phyloP scores from a whole-genome alignment of 768 basidiomycete species.

The Fibroporia radiculosa region DNA sequence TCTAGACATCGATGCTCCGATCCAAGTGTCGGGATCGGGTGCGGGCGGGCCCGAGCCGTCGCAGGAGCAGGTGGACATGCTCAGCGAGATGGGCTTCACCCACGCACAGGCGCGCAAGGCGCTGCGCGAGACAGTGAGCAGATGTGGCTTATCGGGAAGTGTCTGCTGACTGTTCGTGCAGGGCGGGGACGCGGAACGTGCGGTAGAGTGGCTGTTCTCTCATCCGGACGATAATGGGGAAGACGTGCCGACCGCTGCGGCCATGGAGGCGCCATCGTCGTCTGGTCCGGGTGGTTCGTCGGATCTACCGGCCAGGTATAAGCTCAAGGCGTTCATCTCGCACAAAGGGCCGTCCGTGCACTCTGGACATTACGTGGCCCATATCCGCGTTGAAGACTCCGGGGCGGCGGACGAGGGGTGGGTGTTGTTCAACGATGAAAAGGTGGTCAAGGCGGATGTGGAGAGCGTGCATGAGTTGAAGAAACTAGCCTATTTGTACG shows the following conservation, averaged over 20 bases:
- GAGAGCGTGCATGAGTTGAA: slow-evolving; percentile 79
- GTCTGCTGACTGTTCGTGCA: slow-evolving; percentile 21
- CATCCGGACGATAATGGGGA: slow-evolving; percentile 86
- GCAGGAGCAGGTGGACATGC: slow-evolving; percentile 60
- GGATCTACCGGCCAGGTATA: slow-evolving; percentile 65
- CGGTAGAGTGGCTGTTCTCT: slow-evolving; percentile 93
- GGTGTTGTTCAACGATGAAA: slow-evolving; percentile 96
- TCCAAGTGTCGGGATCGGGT: slow-evolving; percentile 29
- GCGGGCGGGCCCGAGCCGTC: slow-evolving; percentile 45
- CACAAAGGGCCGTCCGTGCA: slow-evolving; percentile 96
- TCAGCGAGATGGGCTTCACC: slow-evolving; percentile 93
- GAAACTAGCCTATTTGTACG: slow-evolving; percentile 85
- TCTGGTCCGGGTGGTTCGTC: slow-evolving; percentile 41
- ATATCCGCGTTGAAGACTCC: slow-evolving; percentile 41
- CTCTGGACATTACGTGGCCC: slow-evolving; percentile 90
- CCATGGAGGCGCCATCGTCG: slow-evolving; percentile 16
- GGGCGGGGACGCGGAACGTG: slow-evolving; percentile 73
- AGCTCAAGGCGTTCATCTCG: slow-evolving; percentile 89
- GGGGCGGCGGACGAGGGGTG: slow-evolving; percentile 45
- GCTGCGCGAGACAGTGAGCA: slow-evolving; percentile 74
- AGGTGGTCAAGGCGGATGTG: slow-evolving; percentile 83
- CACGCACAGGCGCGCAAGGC: slow-evolving; percentile 79
- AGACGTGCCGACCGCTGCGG: slow-evolving; percentile 24
- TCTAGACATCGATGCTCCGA: slow-evolving; percentile 81
- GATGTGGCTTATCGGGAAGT: not conserved